Evolutionary conservation across 148 eudicot genomes (phyloP), one percentile per base, ranked within the genome.

Genomic region (Spergularia marina): DNA sequence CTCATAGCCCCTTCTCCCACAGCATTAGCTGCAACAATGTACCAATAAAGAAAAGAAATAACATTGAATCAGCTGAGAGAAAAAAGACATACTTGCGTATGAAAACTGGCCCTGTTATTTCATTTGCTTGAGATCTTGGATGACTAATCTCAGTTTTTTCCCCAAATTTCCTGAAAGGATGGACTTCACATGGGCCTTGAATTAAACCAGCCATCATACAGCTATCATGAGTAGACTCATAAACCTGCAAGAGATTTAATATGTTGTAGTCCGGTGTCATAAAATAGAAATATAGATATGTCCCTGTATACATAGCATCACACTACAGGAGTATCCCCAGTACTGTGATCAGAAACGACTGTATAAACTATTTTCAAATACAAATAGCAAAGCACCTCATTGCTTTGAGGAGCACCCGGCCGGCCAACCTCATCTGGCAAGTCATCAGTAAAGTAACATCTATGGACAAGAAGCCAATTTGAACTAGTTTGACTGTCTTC

Each of bases 371-470:
- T 18, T 58, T 65, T 10, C 63, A 80, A 39, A 47, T 47, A 49
- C 70, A 69, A 55, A 36, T 53, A 40, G 40, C 49, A 60, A 65
- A 30, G n/a, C 74, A 90, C 98, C 97, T 94, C 98, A 76, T 87
- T 89, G 87, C 75, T 84, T 71, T 90, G 96, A 6, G 87, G 96
- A 77, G 92, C 88, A 82, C 89, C 90, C 1, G 98, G 98, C 55
- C 86, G 94, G 64, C 96, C 98, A 88, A 92, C 98, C 74, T 87
- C 85, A 78, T 84, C 84, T 15, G 97, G 98, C 83, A 94, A 89
- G 84, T 94, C 97, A 71, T 77, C 86, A 72, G 93, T 96, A 84
- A 94, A 92, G 85, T 90, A 94, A 82, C 96, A 94, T 62, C 77
- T 84, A 56, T 83, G 87, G 61, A 83, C 90, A 53, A 64, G 57